A percentile compares a stretch with the other conserved stretches of the same genome.
phyloP scores from a whole-genome alignment of 2,329 filamentous ascomycete species.

The Alternaria sp. region DNA sequence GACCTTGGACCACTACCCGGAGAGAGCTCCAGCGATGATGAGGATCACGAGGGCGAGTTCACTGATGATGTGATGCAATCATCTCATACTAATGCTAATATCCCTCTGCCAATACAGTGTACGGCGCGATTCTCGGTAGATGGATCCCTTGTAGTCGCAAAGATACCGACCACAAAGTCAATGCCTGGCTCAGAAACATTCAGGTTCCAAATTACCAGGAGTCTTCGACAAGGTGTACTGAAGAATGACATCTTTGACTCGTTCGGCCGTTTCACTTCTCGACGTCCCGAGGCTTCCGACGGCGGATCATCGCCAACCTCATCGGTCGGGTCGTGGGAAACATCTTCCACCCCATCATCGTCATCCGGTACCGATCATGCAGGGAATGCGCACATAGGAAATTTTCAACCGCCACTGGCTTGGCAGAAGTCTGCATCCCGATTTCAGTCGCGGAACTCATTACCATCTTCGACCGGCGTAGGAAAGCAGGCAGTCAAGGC shows the following conservation, averaged over 20 bases:
- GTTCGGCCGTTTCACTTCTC: conserved; percentile 62
- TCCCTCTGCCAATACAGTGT: conserved; percentile 68
- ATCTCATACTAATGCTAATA: conserved; percentile 69
- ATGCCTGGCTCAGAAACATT: conserved; percentile 28
- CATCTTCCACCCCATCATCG: conserved; percentile 51
- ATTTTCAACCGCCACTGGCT: conserved; percentile 59
- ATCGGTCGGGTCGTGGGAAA: conserved; percentile 46
- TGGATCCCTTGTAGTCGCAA: conserved; percentile 61
- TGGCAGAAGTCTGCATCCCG: conserved; percentile 63
- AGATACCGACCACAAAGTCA: conserved; percentile 58
- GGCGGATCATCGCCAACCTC: conserved; percentile 38
- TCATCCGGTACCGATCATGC: conserved; percentile 50
- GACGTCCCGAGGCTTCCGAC: conserved; percentile 31
- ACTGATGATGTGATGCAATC: conserved; percentile 61
- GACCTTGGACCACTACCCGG: conserved; percentile 52
- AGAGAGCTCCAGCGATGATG: conserved; percentile 86
- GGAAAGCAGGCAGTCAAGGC: conserved; percentile 50
- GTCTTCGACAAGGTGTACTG: conserved; percentile 31
- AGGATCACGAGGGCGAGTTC: conserved; percentile 67
- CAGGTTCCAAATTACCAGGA: conserved; percentile 41
- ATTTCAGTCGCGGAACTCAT: conserved; percentile 63
- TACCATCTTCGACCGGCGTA: conserved; percentile 45
- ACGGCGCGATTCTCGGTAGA: conserved; percentile 66
- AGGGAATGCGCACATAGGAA: conserved; percentile 53
- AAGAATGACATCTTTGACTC: conserved; percentile 68